Base-by-base conservation (phyloP, 768 basidiomycete genomes). In the Termitomyces sp. region DNA sequence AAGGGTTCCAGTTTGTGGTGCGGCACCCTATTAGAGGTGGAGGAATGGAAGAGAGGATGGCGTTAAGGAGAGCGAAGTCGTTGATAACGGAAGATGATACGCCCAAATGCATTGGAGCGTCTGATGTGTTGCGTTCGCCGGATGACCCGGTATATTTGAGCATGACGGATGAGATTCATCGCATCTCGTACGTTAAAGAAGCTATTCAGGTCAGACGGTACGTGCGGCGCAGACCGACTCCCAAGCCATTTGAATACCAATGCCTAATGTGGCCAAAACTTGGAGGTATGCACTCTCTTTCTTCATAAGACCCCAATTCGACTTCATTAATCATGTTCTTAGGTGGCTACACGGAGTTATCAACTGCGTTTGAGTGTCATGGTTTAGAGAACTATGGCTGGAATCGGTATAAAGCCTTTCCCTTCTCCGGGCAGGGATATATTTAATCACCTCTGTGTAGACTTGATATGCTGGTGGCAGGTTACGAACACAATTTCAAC, bases 181-280 rank as follows among this genome's bases (percentile, higher is more conserved):
- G 89, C 26, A 86, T 99, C 59, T 86, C 88, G 42, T 98, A 94
- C 64, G 91, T 87, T 45, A 90, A 91, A n/a, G 89, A 94, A 63
- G 81, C 85, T 15, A 91, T 98, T 58, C 88, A 93, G 64, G 93
- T 98, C 17, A 81, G 87, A 63, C 79, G 92, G 41, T 94, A 93
- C 67, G 87, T 92, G 28, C 81, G 94, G 26, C 79, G 87, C 60
- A 79, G 87, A 78, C 79, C 82, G 51, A 76, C 73, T 56, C 82
- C 79, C 53, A 78, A 78, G 19, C 79, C 86, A 1, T 83, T 89
- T 60, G 73, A 82, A 21, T 98, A 99, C 68, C 80, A 88, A 60
- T 96, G 93, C 66, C 74, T 98, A 58, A 91, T 98, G 53, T 98
- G 94, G 95, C 92, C 94, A 19, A 91, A 91, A 64, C 76, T 91